Base-by-base conservation (phyloP, 208 protist species). In the Trypanosoma conorhini region DNA sequence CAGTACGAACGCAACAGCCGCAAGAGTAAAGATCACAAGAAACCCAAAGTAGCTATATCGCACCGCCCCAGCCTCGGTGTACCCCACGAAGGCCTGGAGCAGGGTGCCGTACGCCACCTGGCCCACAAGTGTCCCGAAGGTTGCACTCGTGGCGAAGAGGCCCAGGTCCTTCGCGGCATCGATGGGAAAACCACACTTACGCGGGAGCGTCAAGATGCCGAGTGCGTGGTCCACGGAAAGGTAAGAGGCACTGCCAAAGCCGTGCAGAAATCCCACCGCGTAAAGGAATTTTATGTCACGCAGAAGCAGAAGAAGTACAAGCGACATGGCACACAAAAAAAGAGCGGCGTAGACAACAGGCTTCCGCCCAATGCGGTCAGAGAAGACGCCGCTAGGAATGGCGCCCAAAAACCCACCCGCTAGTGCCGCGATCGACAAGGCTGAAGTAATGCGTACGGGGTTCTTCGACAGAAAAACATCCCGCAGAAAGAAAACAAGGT, bases 151-250 rank as follows among this genome's bases (percentile, higher is more conserved):
- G 17, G 68, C 62, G 50, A 82, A 79, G 9, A 82, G 21, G 9
- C 73, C 73, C 40, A 82, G 69, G 58, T 79, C 73, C 62, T 79
- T 82, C 51, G 77, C 77, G 21, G 77, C 67, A 62, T 82, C 72
- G 38, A 74, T 67, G n/a, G 77, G 71, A 0, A 61, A 1, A 48
- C 59, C 69, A 40, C 33, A 21, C n/a, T 74, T 68, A 5, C 66
- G 60, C 31, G 73, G 73, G 19, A 82, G 68, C 7, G 77, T 70
- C 28, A 24, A 54, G 12, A 82, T 59, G 38, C 77, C 77, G 9
- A 82, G 48, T 3, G 77, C 73, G 66, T 82, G 75, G 56, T 79
- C 73, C 2, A 82, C 72, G 19, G 73, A 71, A 31, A 82, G 70
- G 42, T 76, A 79, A n/a, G 73, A 71, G 22, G 76, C 72, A 56